Conservation (phyloP, 148 eudicot species). For the Camellia granthamiana region DNA sequence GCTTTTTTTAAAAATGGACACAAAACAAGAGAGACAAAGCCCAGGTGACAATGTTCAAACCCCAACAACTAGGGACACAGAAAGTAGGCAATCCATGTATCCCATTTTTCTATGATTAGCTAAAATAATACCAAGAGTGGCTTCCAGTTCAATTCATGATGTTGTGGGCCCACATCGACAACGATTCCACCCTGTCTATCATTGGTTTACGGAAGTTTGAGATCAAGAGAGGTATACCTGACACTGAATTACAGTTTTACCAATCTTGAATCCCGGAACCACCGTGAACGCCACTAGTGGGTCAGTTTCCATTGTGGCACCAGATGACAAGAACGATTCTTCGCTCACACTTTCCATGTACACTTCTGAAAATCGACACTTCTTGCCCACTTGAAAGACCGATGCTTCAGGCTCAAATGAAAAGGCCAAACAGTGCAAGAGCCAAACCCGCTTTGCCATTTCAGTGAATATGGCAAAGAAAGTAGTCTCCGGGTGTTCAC, state of each 20-base stretch:
- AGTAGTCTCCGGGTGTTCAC: slow-evolving; percentile 54
- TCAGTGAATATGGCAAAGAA: slow-evolving; percentile 59
- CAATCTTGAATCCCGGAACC: slow-evolving; percentile 83
- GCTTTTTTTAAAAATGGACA: slow-evolving; percentile 17
- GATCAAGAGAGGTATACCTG: slow-evolving; percentile 69
- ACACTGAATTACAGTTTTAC: slow-evolving; percentile 66
- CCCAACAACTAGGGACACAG: not conserved
- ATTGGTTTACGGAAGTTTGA: slow-evolving; percentile 17
- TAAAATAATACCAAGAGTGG: not conserved
- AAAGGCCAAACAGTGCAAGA: slow-evolving; percentile 73
- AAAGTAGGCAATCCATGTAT: not conserved
- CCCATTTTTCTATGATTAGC: not conserved
- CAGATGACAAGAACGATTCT: slow-evolving; percentile 45
- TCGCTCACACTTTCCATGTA: slow-evolving; percentile 83
- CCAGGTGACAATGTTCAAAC: slow-evolving; percentile 23
- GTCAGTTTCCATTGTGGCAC: slow-evolving; percentile 24
- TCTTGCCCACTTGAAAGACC: slow-evolving; percentile 56
- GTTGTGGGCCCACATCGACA: slow-evolving; percentile 16
- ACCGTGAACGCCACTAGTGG: slow-evolving; percentile 77
- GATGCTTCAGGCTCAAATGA: slow-evolving; percentile 57
- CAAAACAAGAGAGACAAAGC: slow-evolving; percentile 14
- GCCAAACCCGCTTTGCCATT: slow-evolving; percentile 86
- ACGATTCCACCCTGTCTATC: slow-evolving; percentile 6
- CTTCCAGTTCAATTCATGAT: slow-evolving; percentile 17
- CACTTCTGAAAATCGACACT: slow-evolving; percentile 68